A percentile compares a stretch with the other conserved stretches of the same genome.
These are phyloP conservation scores for Aleurites moluccanus DNA, from an alignment of 441 rosid species.

Conservation along the genomic window DNA sequence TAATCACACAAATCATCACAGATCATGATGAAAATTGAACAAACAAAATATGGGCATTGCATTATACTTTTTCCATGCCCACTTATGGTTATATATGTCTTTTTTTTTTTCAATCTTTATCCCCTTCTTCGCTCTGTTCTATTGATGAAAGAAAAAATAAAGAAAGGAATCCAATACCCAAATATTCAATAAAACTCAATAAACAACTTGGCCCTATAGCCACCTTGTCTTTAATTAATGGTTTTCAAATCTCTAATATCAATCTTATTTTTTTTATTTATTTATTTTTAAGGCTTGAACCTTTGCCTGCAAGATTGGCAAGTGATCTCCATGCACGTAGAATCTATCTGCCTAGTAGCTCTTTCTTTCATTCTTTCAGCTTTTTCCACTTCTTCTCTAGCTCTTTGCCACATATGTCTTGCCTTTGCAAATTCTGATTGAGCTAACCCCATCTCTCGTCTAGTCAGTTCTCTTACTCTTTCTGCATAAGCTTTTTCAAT, in stretches of 20 bases:
- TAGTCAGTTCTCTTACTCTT: slow-evolving; percentile 81
- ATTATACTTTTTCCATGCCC: slow-evolving; percentile 11
- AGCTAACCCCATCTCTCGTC: slow-evolving; percentile 91
- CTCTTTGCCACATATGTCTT: slow-evolving; percentile 82
- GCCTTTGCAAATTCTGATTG: slow-evolving; percentile 87
- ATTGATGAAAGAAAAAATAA: background rate
- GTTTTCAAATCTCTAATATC: background rate
- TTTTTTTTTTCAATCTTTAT: slow-evolving; percentile 3
- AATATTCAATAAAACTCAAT: slow-evolving; percentile 24
- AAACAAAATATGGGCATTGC: slow-evolving; percentile 24
- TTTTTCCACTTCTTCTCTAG: slow-evolving; percentile 74
- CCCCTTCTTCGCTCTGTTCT: slow-evolving; percentile 20
- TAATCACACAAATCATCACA: slow-evolving; percentile 17
- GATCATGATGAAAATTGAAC: slow-evolving; percentile 6
- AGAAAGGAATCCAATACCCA: slow-evolving; percentile 38
- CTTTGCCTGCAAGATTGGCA: slow-evolving; percentile 95
- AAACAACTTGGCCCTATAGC: slow-evolving; percentile 22
- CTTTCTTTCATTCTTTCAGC: slow-evolving; percentile 79
- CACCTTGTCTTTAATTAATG: background rate
- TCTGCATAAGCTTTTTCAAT: slow-evolving; percentile 92
- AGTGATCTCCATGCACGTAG: slow-evolving; percentile 89
- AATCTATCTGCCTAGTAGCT: slow-evolving; percentile 65
- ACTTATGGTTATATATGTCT: background rate
- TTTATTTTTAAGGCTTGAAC: slow-evolving; percentile 55
- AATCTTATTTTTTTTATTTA: background rate